These are phyloP conservation scores for Coelastrella sp. DNA, from an alignment of 139 green algal species.

Conservation along the genomic window DNA sequence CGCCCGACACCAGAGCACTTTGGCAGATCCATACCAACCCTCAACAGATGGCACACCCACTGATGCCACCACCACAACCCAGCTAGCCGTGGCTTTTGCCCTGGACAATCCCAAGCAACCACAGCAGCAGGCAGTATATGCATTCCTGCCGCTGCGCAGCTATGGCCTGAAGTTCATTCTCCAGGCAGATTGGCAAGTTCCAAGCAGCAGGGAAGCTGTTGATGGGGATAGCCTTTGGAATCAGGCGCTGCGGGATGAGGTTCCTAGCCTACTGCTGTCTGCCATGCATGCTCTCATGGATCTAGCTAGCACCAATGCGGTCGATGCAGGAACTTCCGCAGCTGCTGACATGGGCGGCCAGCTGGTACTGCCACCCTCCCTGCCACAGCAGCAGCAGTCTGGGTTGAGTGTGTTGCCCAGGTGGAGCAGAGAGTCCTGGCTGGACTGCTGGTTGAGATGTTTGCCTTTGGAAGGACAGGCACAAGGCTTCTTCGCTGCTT, in stretches of 20 bases:
- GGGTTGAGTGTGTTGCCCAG: not conserved
- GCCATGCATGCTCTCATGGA: not conserved
- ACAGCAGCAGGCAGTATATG: conserved; percentile 64
- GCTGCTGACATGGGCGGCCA: not conserved
- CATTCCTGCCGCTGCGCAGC: conserved; percentile 65
- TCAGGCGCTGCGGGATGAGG: conserved; percentile 50
- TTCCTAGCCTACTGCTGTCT: conserved; percentile 54
- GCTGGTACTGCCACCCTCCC: not conserved
- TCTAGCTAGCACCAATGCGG: not conserved
- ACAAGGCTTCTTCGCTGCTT: conserved; percentile 67
- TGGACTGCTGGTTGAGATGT: conserved; percentile 62
- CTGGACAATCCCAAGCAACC: conserved; percentile 15
- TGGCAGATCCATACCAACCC: not conserved
- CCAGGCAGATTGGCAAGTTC: conserved; percentile 66
- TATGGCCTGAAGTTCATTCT: conserved; percentile 68
- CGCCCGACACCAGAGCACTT: not conserved
- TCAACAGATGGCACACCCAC: not conserved
- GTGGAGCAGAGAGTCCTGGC: conserved; percentile 40
- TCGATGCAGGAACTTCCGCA: not conserved
- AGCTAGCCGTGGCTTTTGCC: conserved; percentile 13
- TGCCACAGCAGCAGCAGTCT: not conserved
- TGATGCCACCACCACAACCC: not conserved
- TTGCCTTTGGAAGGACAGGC: conserved; percentile 66
- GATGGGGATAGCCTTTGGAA: conserved; percentile 66
- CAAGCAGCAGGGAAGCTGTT: conserved; percentile 59